Percentiles rank a stretch among this genome's conserved stretches.
Evolutionary conservation across 495 filamentous ascomycete species (phyloP).

Genomic region (Daldinia grandis): DNA sequence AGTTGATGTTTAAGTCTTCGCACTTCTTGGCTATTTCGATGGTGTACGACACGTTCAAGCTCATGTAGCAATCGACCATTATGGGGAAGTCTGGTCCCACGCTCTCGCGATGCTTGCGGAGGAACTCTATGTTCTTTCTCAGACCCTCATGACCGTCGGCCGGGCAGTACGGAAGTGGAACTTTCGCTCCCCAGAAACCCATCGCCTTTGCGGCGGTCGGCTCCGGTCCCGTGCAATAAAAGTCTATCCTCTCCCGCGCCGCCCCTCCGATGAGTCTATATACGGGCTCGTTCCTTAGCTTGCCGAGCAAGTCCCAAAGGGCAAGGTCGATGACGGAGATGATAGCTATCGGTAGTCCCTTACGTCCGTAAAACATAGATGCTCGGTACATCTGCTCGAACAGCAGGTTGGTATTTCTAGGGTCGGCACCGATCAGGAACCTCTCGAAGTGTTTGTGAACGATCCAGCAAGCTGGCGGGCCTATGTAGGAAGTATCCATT

Average conservation of each 20-base stretch:
- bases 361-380: constrained; percentile 94
- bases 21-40: constrained; percentile 87
- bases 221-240: constrained; percentile 94
- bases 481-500: constrained; percentile 38
- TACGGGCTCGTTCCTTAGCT: constrained; percentile 89
- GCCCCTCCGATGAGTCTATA: constrained; percentile 93
- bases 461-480: constrained; percentile 91
- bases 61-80: constrained; percentile 98
- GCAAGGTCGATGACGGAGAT: constrained; percentile 94
- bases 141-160: constrained; percentile 84
- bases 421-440: constrained; percentile 88
- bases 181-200: constrained; percentile 90
- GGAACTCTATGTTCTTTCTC: constrained; percentile 87
- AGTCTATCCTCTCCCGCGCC: constrained; percentile 79
- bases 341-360: constrained; percentile 86
- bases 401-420: constrained; percentile 83
- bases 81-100: constrained; percentile 91
- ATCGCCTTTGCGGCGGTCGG: constrained; percentile 77
- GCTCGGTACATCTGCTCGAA: constrained; percentile 97
- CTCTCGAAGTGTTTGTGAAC: constrained; percentile 89
- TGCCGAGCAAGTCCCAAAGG: constrained; percentile 89
- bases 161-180: constrained; percentile 86
- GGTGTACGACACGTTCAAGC: constrained; percentile 87
- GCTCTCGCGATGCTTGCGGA: constrained; percentile 80
- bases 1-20: constrained; percentile 85